phyloP scores from a whole-genome alignment of 2,329 filamentous ascomycete species.

The Fusarium hainanense region DNA sequence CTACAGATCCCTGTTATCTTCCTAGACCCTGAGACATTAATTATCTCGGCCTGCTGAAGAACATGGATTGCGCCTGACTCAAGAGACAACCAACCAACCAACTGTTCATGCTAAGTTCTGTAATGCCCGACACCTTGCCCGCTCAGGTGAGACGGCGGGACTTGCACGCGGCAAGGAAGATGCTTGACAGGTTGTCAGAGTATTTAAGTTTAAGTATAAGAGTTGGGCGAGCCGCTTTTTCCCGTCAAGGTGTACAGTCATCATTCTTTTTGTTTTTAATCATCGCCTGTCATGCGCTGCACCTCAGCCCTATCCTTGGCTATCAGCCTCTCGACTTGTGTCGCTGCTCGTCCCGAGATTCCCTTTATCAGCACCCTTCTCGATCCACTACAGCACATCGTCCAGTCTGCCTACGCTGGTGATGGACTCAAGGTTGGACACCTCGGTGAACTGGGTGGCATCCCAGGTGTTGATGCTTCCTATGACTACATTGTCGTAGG shows the following conservation, averaged over 20 bases:
- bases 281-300: slow-evolving; percentile 19
- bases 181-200: neutral
- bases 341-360: slow-evolving; percentile 9
- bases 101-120: neutral
- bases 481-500: slow-evolving; percentile 51
- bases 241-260: neutral
- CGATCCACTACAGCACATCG: slow-evolving; percentile 24
- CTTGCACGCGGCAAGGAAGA: neutral
- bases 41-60: neutral
- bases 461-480: slow-evolving; percentile 22
- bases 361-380: slow-evolving; percentile 37
- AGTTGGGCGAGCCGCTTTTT: neutral
- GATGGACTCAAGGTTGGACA: slow-evolving; percentile 37
- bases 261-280: neutral
- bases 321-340: slow-evolving; percentile 22
- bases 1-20: neutral
- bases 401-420: slow-evolving; percentile 33
- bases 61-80: neutral
- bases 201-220: slow-evolving; percentile 8
- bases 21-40: neutral
- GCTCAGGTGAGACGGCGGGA: neutral
- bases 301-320: slow-evolving; percentile 19
- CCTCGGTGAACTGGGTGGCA: slow-evolving; percentile 24
- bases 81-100: neutral
- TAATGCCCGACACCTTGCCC: neutral